These are phyloP conservation scores for Rubroboletus satanas DNA, from an alignment of 768 basidiomycete genomes.

Conservation along the genomic window DNA sequence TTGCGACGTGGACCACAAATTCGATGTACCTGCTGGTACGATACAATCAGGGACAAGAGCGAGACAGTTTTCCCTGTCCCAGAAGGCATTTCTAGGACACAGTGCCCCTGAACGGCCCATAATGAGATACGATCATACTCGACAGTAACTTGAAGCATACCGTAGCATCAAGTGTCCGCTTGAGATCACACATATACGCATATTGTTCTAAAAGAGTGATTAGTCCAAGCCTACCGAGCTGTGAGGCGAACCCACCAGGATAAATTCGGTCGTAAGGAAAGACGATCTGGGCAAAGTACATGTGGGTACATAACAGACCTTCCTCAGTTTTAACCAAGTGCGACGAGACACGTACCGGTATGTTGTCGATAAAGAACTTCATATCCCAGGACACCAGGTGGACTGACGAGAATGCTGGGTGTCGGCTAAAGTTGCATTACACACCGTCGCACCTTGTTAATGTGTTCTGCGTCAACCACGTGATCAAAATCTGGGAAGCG, in stretches of 20 bases:
- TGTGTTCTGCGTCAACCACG: conserved; percentile 9
- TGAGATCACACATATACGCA: conserved; percentile 98
- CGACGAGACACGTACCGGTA: conserved; percentile 52
- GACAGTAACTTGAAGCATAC: conserved; percentile 39
- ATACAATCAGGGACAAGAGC: conserved; percentile 90
- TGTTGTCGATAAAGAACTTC: conserved; percentile 81
- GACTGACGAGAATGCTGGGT: not conserved
- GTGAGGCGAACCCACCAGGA: conserved; percentile 57
- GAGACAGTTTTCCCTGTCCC: conserved; percentile 99
- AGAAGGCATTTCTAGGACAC: conserved; percentile 99
- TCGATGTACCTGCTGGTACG: conserved; percentile 82
- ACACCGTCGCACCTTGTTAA: not conserved
- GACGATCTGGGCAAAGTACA: conserved; percentile 52
- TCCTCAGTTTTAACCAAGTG: not conserved
- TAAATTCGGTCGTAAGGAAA: conserved; percentile 96
- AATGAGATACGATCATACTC: not conserved
- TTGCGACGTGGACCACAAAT: not conserved
- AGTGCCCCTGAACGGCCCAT: conserved; percentile 73
- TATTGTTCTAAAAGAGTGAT: conserved; percentile 74
- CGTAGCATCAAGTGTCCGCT: conserved; percentile 91
- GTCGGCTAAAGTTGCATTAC: not conserved
- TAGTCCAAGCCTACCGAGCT: not conserved
- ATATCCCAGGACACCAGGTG: conserved; percentile 34
- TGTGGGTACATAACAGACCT: not conserved
- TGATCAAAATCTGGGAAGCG: conserved; percentile 3